These are phyloP conservation scores for Aspergillus heteromorphus DNA, from an alignment of 495 filamentous ascomycete species.

Conservation along the genomic window DNA sequence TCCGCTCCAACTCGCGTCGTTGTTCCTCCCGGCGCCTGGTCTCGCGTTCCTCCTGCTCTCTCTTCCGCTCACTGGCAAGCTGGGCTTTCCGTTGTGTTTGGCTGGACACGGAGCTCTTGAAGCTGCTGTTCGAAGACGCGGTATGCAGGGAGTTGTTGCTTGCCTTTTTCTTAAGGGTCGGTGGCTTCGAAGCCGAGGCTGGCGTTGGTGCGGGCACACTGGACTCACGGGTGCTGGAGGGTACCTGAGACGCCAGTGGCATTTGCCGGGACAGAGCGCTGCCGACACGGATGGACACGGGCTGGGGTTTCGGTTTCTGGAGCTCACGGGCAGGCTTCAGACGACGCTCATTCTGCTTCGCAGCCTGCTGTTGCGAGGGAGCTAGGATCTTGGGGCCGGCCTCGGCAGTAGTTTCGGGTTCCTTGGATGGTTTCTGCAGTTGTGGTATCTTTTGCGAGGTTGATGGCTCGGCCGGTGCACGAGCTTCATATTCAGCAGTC, in stretches of 20 bases:
- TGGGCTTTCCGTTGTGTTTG: slow-evolving; percentile 53
- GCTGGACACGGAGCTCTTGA: slow-evolving; percentile 63
- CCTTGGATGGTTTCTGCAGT: slow-evolving; percentile 44
- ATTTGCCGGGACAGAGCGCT: slow-evolving; percentile 63
- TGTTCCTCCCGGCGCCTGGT: slow-evolving; percentile 73
- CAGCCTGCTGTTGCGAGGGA: slow-evolving; percentile 38
- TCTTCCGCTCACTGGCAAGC: slow-evolving; percentile 67
- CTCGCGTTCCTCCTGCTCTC: slow-evolving; percentile 71
- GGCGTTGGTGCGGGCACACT: slow-evolving; percentile 41
- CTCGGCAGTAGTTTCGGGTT: slow-evolving; percentile 31
- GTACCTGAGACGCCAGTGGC: slow-evolving; percentile 54
- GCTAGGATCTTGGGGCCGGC: slow-evolving; percentile 29
- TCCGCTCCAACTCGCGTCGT: slow-evolving; percentile 71
- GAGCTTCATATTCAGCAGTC: slow-evolving; percentile 30
- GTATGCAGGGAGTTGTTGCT: slow-evolving; percentile 64
- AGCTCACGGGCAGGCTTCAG: slow-evolving; percentile 66
- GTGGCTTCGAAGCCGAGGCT: slow-evolving; percentile 41
- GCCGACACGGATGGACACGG: slow-evolving; percentile 74
- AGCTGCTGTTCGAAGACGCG: slow-evolving; percentile 57
- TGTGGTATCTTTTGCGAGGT: slow-evolving; percentile 39
- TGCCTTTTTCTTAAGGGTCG: slow-evolving; percentile 53
- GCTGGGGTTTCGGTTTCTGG: slow-evolving; percentile 65
- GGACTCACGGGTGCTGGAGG: slow-evolving; percentile 57
- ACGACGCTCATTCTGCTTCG: slow-evolving; percentile 54
- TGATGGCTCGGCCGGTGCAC: slow-evolving; percentile 10